phyloP scores from a whole-genome alignment of 192 early-diverging fungal species.

The Coemansia sp. region DNA sequence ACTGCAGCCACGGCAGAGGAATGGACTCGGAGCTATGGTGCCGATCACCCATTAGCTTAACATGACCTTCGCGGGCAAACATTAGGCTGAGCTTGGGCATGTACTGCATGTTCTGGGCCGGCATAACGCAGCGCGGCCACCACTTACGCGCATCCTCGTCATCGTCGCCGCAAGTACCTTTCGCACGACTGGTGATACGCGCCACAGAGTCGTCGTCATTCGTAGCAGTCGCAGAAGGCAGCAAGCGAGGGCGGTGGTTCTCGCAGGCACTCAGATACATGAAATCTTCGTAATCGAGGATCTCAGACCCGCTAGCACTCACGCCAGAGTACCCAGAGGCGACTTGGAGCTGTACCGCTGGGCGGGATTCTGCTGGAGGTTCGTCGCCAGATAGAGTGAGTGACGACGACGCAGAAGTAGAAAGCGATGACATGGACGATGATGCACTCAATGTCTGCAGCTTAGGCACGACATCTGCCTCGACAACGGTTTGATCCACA shows the following conservation, averaged over 20 bases:
- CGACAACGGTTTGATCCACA: background rate
- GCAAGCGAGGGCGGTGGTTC: background rate
- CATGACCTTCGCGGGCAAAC: background rate
- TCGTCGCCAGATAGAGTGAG: constrained; percentile 27
- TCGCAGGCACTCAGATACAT: constrained; percentile 37
- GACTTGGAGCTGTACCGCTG: background rate
- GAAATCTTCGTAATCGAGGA: constrained; percentile 38
- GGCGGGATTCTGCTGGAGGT: background rate
- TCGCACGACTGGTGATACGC: background rate
- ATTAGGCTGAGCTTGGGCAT: constrained; percentile 46
- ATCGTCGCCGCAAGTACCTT: background rate
- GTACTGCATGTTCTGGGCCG: constrained; percentile 53
- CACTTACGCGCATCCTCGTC: constrained; percentile 27
- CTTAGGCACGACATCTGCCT: background rate
- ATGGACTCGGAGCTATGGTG: constrained; percentile 7
- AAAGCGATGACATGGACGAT: constrained; percentile 13
- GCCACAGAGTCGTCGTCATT: background rate
- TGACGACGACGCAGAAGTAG: constrained; percentile 17
- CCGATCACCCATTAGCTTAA: constrained; percentile 4
- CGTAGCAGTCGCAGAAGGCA: background rate
- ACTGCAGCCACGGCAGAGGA: background rate
- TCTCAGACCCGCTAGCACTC: background rate
- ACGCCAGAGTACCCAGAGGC: background rate
- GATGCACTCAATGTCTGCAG: background rate
- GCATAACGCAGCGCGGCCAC: constrained; percentile 47